phyloP scores from a whole-genome alignment of 1,284 basidiomycete species.

The Meripilus lineatus region DNA sequence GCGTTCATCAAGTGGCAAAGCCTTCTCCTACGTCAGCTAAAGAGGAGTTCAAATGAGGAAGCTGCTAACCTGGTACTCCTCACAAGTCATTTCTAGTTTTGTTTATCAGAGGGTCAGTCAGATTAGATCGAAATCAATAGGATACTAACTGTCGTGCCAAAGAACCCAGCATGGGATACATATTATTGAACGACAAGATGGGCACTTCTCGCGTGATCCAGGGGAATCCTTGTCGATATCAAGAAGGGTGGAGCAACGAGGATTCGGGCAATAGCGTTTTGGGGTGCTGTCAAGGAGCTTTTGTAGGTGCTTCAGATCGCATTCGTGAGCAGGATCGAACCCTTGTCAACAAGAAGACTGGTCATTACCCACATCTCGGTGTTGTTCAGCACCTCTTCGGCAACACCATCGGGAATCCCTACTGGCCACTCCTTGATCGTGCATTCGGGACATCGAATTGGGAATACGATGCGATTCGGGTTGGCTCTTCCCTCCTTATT shows the following conservation, averaged over 20 bases:
- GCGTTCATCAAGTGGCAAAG: conserved; percentile 34
- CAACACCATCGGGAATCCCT: conserved; percentile 34
- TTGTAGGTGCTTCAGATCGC: conserved; percentile 32
- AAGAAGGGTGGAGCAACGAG: conserved; percentile 33
- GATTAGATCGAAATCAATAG: background rate
- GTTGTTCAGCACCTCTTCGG: conserved; percentile 27
- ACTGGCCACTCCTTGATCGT: conserved; percentile 25
- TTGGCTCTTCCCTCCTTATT: conserved; percentile 27
- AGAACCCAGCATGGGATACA: conserved; percentile 32
- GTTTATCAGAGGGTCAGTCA: background rate
- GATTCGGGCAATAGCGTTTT: conserved; percentile 35
- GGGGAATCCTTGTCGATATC: conserved; percentile 31
- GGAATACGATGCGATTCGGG: conserved; percentile 30
- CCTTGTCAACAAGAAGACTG: conserved; percentile 30
- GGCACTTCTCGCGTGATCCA: conserved; percentile 31
- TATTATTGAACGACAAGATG: conserved; percentile 28
- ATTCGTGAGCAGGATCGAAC: background rate
- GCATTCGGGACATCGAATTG: conserved; percentile 38
- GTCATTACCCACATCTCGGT: too few species aligned
- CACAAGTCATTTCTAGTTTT: conserved; percentile 33
- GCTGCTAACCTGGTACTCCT: conserved; percentile 30
- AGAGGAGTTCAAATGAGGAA: too few species aligned
- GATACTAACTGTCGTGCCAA: conserved; percentile 33
- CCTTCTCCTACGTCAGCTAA: too few species aligned
- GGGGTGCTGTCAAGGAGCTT: conserved; percentile 34